Evolutionary conservation across 2,329 filamentous ascomycete species (phyloP).

Genomic region (Phaeosphaeria sp.): DNA sequence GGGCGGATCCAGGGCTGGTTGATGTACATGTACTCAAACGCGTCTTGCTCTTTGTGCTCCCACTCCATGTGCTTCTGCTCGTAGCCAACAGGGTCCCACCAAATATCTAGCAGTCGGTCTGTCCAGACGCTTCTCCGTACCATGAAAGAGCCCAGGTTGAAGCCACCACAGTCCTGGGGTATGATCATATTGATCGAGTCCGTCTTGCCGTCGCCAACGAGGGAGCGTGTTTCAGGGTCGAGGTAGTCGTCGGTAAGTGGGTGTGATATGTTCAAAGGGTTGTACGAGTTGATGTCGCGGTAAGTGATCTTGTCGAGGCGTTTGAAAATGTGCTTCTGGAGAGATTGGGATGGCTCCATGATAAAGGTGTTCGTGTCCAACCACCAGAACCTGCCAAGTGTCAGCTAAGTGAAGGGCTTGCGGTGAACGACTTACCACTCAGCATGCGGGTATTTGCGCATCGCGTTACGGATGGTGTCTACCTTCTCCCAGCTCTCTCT

Average conservation of each 20-base stretch:
- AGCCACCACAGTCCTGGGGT: slow-evolving; percentile 92
- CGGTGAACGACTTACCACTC: slow-evolving; percentile 75
- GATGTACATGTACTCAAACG: slow-evolving; percentile 88
- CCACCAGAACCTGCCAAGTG: slow-evolving; percentile 92
- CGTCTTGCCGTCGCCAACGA: slow-evolving; percentile 76
- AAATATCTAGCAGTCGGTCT: slow-evolving; percentile 88
- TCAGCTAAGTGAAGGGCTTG: slow-evolving; percentile 32
- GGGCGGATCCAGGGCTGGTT: slow-evolving; percentile 92
- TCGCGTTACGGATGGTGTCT: slow-evolving; percentile 84
- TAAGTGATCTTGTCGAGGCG: slow-evolving; percentile 77
- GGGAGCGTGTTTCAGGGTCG: slow-evolving; percentile 74
- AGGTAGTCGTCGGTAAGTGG: slow-evolving; percentile 78
- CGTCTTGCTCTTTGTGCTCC: slow-evolving; percentile 99
- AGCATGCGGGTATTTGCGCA: slow-evolving; percentile 92
- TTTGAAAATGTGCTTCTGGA: slow-evolving; percentile 91
- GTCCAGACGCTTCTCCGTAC: slow-evolving; percentile 85
- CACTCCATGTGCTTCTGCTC: slow-evolving; percentile 99
- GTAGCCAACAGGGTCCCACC: slow-evolving; percentile 98
- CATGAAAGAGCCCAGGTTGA: slow-evolving; percentile 97
- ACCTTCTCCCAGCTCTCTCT: slow-evolving; percentile 99
- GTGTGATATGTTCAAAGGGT: slow-evolving; percentile 91
- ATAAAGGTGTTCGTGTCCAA: slow-evolving; percentile 96
- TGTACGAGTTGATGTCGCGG: slow-evolving; percentile 95
- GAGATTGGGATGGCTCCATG: slow-evolving; percentile 92
- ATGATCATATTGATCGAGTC: slow-evolving; percentile 87